phyloP scores from a whole-genome alignment of 2,329 filamentous ascomycete genomes.

The Sarocladiaceae sp. region DNA sequence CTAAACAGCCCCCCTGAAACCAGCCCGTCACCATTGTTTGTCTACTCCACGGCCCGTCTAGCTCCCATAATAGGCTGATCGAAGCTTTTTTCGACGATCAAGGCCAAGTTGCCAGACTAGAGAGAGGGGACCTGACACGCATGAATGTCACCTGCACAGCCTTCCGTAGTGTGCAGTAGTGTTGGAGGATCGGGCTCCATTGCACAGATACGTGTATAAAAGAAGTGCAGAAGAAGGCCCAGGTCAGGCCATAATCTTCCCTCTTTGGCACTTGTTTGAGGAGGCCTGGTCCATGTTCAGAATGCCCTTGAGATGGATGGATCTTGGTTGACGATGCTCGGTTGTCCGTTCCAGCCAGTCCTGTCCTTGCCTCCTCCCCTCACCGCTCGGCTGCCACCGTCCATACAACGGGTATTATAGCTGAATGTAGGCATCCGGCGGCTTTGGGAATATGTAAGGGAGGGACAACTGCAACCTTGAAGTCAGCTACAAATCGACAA shows the following conservation, averaged over 20 bases:
- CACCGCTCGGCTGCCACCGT: not conserved
- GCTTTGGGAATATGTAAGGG: not conserved
- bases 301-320: not conserved
- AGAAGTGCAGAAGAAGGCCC: no score
- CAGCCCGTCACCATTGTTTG: not conserved
- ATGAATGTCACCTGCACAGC: slow-evolving; percentile 1
- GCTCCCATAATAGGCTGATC: not conserved
- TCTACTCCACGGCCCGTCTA: not conserved
- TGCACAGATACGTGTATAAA: no score
- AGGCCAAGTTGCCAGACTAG: not conserved
- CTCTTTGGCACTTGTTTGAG: not conserved
- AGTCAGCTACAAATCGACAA: no score
- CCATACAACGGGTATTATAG: not conserved
- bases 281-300: slow-evolving; percentile 3
- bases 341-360: not conserved
- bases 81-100: not conserved
- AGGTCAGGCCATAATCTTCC: no score
- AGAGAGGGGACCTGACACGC: not conserved
- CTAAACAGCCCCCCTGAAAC: not conserved
- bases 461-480: not conserved
- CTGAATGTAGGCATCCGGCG: no score
- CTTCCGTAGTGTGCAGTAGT: no score
- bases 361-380: not conserved
- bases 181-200: no score
- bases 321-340: not conserved